Percentiles rank a stretch among this genome's conserved stretches.
Evolutionary conservation across 2,329 filamentous ascomycete genomes (phyloP).

Genomic region (Teratosphaeria gauchensis): DNA sequence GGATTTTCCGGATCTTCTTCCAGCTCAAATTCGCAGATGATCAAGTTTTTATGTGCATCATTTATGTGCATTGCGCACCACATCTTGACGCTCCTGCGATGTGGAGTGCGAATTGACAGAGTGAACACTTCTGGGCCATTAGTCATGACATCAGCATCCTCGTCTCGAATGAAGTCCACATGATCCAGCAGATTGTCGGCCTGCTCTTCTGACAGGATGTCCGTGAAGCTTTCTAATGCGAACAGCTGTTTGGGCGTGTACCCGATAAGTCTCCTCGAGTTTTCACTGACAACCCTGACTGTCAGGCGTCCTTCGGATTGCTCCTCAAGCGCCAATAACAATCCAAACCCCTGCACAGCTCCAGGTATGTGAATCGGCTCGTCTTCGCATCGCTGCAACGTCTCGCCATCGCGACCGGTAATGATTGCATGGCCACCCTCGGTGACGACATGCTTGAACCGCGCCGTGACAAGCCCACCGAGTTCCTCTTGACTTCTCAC

Average conservation of each 20-base stretch:
- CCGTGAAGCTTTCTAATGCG: conserved; percentile 62
- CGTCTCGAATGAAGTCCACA: conserved; percentile 77
- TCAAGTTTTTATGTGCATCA: conserved; percentile 54
- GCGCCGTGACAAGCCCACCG: conserved; percentile 51
- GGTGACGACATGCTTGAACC: conserved; percentile 70
- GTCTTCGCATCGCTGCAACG: conserved; percentile 74
- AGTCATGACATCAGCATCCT: conserved; percentile 61
- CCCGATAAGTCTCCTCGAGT: conserved; percentile 64
- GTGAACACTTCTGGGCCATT: conserved; percentile 85
- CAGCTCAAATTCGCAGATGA: conserved; percentile 82
- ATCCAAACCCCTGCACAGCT: conserved; percentile 69
- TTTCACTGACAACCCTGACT: conserved; percentile 72
- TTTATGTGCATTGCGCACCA: conserved; percentile 84
- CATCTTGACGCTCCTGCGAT: conserved; percentile 52
- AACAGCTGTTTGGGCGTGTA: conserved; percentile 71
- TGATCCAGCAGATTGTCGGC: conserved; percentile 76
- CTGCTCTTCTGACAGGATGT: conserved; percentile 75
- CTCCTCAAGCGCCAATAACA: conserved; percentile 64
- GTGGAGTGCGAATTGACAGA: conserved; percentile 56
- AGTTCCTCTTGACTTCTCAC: conserved; percentile 33
- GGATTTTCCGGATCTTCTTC: conserved; percentile 67
- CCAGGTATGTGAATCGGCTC: conserved; percentile 85
- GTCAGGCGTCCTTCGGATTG: conserved; percentile 56
- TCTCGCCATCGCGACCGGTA: conserved; percentile 63
- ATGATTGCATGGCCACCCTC: conserved; percentile 74